phyloP scores from a whole-genome alignment of 177 flowering plant genomes.

The Vitis hybrid region DNA sequence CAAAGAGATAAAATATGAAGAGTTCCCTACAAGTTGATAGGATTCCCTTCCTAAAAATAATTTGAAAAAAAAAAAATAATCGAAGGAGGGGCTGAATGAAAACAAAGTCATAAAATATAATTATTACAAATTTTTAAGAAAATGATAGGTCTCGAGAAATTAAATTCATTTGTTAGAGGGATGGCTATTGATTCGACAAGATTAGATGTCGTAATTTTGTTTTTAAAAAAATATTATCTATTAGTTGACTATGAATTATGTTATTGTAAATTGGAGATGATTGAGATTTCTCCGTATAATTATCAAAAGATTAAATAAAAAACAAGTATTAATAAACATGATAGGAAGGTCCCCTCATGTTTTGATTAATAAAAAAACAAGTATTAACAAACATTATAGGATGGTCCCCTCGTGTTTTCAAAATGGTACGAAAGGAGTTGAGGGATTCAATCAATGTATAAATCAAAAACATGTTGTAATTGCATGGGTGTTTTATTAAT shows the following conservation, averaged over 20 bases:
- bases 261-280: too few relatives aligned
- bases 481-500: background rate
- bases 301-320: too few relatives aligned
- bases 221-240: too few relatives aligned
- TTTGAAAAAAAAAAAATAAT: background rate
- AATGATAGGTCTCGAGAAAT: too few relatives aligned
- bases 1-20: background rate
- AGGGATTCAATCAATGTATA: slow-evolving; percentile 5
- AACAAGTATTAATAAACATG: background rate
- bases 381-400: background rate
- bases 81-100: background rate
- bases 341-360: background rate
- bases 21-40: background rate
- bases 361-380: background rate
- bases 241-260: too few relatives aligned
- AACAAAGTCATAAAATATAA: background rate
- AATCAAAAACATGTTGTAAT: slow-evolving; percentile 2
- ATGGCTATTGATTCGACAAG: too few relatives aligned
- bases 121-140: too few relatives aligned
- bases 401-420: background rate
- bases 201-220: too few relatives aligned
- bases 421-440: background rate
- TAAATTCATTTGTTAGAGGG: too few relatives aligned
- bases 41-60: background rate
- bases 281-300: too few relatives aligned